These are phyloP conservation scores for Pleomassaria siparia DNA, from an alignment of 2,329 filamentous ascomycete species.

Conservation along the genomic window DNA sequence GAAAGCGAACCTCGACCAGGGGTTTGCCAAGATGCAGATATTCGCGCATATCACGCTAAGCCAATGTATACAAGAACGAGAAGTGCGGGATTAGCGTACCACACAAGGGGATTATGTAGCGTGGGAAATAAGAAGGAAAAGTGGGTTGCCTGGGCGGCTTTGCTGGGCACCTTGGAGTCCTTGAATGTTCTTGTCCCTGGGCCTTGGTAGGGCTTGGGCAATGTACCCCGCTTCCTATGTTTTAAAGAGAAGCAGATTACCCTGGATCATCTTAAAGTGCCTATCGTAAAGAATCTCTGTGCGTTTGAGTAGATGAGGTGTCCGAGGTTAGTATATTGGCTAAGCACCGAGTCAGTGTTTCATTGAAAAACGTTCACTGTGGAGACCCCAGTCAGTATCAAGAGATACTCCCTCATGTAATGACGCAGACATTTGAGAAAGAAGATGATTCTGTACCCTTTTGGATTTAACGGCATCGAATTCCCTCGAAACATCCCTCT, in stretches of 20 bases:
- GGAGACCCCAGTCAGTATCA: too few relatives aligned
- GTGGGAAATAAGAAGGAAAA: conserved; percentile 6
- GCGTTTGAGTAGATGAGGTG: too few relatives aligned
- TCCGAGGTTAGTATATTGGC: too few relatives aligned
- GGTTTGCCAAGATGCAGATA: conserved; percentile 21
- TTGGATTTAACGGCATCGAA: too few relatives aligned
- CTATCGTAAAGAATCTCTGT: too few relatives aligned
- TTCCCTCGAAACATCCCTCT: too few relatives aligned
- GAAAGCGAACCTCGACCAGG: conserved; percentile 3
- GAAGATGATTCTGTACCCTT: too few relatives aligned
- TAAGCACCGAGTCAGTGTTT: too few relatives aligned
- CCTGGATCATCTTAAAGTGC: neutral
- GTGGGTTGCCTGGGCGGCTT: conserved; percentile 15
- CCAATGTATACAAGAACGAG: conserved; percentile 2
- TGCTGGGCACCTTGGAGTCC: conserved; percentile 14
- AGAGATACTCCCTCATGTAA: too few relatives aligned
- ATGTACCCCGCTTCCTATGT: conserved; percentile 18
- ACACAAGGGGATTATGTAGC: conserved; percentile 12
- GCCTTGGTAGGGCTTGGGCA: conserved; percentile 10
- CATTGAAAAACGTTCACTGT: neutral
- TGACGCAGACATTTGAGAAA: too few relatives aligned
- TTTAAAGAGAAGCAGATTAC: neutral
- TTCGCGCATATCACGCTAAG: conserved; percentile 22
- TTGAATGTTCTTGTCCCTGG: conserved; percentile 20
- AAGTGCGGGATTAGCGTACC: conserved; percentile 21